Evolutionary conservation across 2,329 filamentous ascomycete genomes (phyloP), one percentile per base, ranked within the genome.

Genomic region (Metarhizium rileyi): DNA sequence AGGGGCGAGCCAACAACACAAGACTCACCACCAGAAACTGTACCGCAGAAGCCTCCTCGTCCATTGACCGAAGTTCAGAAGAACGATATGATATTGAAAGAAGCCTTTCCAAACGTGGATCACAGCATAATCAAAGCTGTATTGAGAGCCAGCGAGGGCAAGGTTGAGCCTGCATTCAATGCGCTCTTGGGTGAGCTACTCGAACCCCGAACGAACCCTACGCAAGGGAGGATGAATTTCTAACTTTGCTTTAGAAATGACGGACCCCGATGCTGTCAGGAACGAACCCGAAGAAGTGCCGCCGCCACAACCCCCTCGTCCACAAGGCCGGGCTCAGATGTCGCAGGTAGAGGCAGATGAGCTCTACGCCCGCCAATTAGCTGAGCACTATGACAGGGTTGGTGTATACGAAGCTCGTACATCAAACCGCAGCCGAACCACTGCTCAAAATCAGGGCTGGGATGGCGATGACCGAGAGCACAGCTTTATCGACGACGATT

Each of bases 401-500:
- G 73, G 75, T 53, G 72, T 72, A 25, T 82, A 83, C 63, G 79
- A 80, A 59, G 70, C 71, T 16, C 73, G 78, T 53, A 79, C 76
- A 2, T 70, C 71, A 48, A 77, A 71, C 59, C 69, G 70, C 40
- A 61, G 64, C 48, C 56, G 52, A 44, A 61, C 57, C 66, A 64
- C 53, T 69, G 71, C 68, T 59, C 70, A 61, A 62, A 66, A 63
- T 57, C 75, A 59, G 16, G 49, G 46, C 27, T 55, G 47, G 49
- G 57, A 56, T 14, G 62, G 81, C 35, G 81, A 82, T 14, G 83
- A 88, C 46, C 80, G 79, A 44, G 89, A 95, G 59, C 86, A 86
- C 61, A 96, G 81, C 71, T 98, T 98, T 67, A 81, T 97, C 58
- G 93, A 98, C 59, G 93, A 98, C 60, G 93, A 98, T 58, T 78